A percentile compares a stretch with the other conserved stretches of the same genome.
phyloP scores from a whole-genome alignment of 1,284 basidiomycete species.

The Polyporus tsugae region DNA sequence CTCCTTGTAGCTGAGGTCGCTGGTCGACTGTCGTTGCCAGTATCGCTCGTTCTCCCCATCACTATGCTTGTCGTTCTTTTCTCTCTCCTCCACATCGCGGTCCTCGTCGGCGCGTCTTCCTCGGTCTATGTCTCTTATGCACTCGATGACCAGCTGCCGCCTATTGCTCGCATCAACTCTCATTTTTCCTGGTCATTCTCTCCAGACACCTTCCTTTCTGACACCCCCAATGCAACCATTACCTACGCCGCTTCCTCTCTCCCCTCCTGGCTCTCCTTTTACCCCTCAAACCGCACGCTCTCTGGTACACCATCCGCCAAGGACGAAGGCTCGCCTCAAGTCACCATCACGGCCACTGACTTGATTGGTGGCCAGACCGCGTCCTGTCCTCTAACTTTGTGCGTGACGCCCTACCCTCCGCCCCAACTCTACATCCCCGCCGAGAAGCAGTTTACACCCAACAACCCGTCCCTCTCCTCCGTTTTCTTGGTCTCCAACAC shows the following conservation, averaged over 20 bases:
- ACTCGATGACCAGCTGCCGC: conserved; percentile 66
- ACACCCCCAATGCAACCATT: conserved; percentile 47
- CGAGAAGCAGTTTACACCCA: conserved; percentile 63
- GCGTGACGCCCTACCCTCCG: conserved; percentile 63
- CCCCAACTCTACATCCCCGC: conserved; percentile 67
- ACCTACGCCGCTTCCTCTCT: conserved; percentile 57
- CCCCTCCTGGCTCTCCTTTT: conserved; percentile 74
- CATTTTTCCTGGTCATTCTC: conserved; percentile 74
- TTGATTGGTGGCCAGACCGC: conserved; percentile 50
- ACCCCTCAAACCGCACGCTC: conserved; percentile 58
- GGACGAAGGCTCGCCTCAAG: conserved; percentile 64
- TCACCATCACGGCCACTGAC: conserved; percentile 66
- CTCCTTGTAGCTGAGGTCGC: conserved; percentile 40
- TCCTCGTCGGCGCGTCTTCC: conserved; percentile 46
- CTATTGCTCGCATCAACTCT: conserved; percentile 64
- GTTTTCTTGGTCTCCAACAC: conserved; percentile 64
- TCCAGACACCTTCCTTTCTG: conserved; percentile 64
- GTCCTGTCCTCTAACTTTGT: conserved; percentile 64
- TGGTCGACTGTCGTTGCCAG: conserved; percentile 63
- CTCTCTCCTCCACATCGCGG: conserved; percentile 48
- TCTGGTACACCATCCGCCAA: conserved; percentile 61
- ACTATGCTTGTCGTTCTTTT: conserved; percentile 71
- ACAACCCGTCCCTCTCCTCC: conserved; percentile 72
- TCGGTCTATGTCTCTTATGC: conserved; percentile 56
- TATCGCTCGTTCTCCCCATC: conserved; percentile 54